These are phyloP conservation scores for Cutaneotrichosporon sp. DNA, from an alignment of 1,284 basidiomycete species.

Conservation along the genomic window DNA sequence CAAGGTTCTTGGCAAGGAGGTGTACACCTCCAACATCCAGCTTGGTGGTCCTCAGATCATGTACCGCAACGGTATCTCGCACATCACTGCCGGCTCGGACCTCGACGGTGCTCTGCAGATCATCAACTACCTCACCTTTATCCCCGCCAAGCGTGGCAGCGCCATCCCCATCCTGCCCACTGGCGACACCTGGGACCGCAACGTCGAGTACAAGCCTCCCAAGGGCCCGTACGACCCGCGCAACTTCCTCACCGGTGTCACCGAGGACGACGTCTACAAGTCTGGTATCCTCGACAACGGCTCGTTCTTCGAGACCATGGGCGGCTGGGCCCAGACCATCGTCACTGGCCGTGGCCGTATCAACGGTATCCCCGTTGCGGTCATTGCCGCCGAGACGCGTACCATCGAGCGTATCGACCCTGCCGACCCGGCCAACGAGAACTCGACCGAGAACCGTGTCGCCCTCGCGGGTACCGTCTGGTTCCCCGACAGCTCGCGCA, in stretches of 20 bases:
- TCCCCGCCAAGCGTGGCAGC: slow-evolving; percentile 69
- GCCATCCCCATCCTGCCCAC: slow-evolving; percentile 68
- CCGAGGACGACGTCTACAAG: slow-evolving; percentile 72
- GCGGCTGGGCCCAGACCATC: slow-evolving; percentile 98
- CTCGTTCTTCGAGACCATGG: slow-evolving; percentile 61
- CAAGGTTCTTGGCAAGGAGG: slow-evolving; percentile 98
- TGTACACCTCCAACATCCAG: slow-evolving; percentile 97
- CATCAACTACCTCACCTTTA: slow-evolving; percentile 89
- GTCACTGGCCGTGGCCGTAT: slow-evolving; percentile 87
- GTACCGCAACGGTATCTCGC: slow-evolving; percentile 99
- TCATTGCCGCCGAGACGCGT: slow-evolving; percentile 85
- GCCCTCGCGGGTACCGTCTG: slow-evolving; percentile 99
- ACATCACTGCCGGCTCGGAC: slow-evolving; percentile 89
- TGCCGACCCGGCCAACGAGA: slow-evolving; percentile 97
- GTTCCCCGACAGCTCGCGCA: slow-evolving; percentile 99
- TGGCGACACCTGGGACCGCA: slow-evolving; percentile 83
- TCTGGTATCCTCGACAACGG: slow-evolving; percentile 94
- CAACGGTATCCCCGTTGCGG: slow-evolving; percentile 94
- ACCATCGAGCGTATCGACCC: slow-evolving; percentile 96
- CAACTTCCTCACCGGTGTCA: slow-evolving; percentile 93
- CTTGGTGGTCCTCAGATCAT: slow-evolving; percentile 99
- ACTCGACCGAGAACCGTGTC: slow-evolving; percentile 94
- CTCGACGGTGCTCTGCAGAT: slow-evolving; percentile 90
- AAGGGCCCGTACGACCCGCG: slow-evolving; percentile 96
- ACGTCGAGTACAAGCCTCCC: slow-evolving; percentile 82